Evolutionary conservation across 352 stramenopile species (phyloP).

Genomic region (Phytophthora aleatoria): DNA sequence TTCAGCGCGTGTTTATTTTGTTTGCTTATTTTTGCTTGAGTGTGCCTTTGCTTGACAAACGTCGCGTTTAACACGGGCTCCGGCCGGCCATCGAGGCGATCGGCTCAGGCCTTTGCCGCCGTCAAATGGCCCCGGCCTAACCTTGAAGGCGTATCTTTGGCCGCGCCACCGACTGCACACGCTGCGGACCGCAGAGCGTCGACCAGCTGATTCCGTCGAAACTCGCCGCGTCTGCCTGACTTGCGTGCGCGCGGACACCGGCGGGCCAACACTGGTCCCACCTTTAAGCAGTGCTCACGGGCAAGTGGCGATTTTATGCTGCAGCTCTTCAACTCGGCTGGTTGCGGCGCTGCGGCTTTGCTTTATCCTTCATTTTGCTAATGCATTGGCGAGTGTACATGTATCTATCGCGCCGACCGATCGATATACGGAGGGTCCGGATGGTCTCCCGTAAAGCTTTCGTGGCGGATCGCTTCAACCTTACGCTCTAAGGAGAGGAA

Average conservation of each 20-base stretch:
- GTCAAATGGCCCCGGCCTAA: background rate
- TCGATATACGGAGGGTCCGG: slow-evolving; percentile 1
- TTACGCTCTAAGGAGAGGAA: background rate
- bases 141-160: background rate
- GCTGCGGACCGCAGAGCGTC: background rate
- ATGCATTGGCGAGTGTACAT: background rate
- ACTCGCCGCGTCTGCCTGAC: slow-evolving; percentile 2
- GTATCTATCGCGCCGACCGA: slow-evolving; percentile 9
- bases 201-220: slow-evolving; percentile 12
- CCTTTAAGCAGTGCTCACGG: slow-evolving; percentile 3
- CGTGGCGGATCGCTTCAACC: background rate
- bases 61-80: no score
- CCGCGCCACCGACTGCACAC: slow-evolving; percentile 15
- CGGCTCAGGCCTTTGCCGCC: background rate
- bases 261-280: slow-evolving; percentile 12
- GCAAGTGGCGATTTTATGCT: background rate
- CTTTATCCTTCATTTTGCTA: background rate
- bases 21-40: background rate
- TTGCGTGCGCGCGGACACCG: slow-evolving; percentile 4
- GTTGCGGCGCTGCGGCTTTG: background rate
- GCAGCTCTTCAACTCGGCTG: slow-evolving; percentile 4
- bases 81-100: no score
- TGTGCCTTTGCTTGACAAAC: no score
- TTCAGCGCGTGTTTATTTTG: background rate
- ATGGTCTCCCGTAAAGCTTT: slow-evolving; percentile 12